phyloP scores from a whole-genome alignment of 2,329 filamentous ascomycete genomes.

The Aureobasidium sp. region DNA sequence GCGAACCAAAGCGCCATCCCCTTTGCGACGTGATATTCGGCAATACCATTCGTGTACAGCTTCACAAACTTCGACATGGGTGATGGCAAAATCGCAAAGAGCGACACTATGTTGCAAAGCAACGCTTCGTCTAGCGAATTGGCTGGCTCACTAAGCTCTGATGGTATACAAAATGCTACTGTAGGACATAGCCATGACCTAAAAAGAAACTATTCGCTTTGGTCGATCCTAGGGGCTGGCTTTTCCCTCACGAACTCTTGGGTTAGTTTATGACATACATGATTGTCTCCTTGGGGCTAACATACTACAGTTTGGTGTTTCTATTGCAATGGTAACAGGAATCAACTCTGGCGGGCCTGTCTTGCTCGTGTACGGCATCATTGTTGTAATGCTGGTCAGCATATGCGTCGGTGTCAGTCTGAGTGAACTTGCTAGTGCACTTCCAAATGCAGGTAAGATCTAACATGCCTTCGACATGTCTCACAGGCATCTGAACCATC shows the following conservation, averaged over 20 bases:
- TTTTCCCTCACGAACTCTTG: slow-evolving; percentile 45
- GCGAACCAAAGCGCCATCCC: background rate
- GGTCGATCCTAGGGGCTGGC: slow-evolving; percentile 41
- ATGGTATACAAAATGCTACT: slow-evolving; percentile 23
- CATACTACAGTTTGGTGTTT: slow-evolving; percentile 33
- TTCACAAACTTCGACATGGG: background rate
- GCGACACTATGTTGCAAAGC: background rate
- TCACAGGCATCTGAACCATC: no score
- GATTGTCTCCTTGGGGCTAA: background rate
- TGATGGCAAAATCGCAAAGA: background rate
- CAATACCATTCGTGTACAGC: background rate
- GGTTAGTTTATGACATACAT: slow-evolving; percentile 26
- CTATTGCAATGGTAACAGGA: slow-evolving; percentile 40
- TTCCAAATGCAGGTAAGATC: slow-evolving; percentile 35
- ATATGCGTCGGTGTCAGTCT: slow-evolving; percentile 38
- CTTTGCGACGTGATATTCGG: background rate
- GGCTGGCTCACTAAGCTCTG: slow-evolving; percentile 21
- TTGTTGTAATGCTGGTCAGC: slow-evolving; percentile 38
- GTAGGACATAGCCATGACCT: slow-evolving; percentile 44
- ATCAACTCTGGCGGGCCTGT: slow-evolving; percentile 43
- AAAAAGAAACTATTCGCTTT: slow-evolving; percentile 40
- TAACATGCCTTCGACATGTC: no score
- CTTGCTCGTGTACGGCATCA: slow-evolving; percentile 42
- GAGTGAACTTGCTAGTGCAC: slow-evolving; percentile 39
- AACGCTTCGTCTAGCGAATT: background rate